phyloP scores from a whole-genome alignment of 2,329 filamentous ascomycete genomes.

The Penicillium sp. region DNA sequence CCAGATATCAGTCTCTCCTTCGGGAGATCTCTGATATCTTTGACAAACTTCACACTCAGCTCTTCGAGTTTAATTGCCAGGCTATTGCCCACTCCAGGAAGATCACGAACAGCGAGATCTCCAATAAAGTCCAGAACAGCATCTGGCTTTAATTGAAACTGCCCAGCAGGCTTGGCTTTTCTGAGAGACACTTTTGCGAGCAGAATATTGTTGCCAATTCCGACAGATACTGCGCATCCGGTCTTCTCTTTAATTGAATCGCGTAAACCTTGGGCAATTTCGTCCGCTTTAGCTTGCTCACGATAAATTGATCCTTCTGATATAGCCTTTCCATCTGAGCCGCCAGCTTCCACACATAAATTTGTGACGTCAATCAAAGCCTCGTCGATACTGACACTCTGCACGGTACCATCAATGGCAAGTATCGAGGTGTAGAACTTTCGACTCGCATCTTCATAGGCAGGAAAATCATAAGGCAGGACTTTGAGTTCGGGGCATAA shows the following conservation, averaged over 20 bases:
- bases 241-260: slow-evolving; percentile 71
- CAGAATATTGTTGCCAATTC: slow-evolving; percentile 86
- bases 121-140: slow-evolving; percentile 75
- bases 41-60: slow-evolving; percentile 76
- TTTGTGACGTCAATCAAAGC: slow-evolving; percentile 81
- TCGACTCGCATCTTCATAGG: slow-evolving; percentile 86
- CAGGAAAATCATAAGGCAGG: slow-evolving; percentile 92
- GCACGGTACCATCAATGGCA: slow-evolving; percentile 75
- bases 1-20: slow-evolving; percentile 72
- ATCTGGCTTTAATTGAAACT: slow-evolving; percentile 82
- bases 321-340: slow-evolving; percentile 64
- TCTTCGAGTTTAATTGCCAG: slow-evolving; percentile 86
- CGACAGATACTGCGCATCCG: slow-evolving; percentile 84
- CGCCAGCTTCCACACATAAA: slow-evolving; percentile 64
- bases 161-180: slow-evolving; percentile 91
- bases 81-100: slow-evolving; percentile 91
- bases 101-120: slow-evolving; percentile 71
- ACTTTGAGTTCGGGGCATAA: slow-evolving; percentile 84
- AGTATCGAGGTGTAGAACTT: slow-evolving; percentile 85
- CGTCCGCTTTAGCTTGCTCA: slow-evolving; percentile 76
- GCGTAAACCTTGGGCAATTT: slow-evolving; percentile 67
- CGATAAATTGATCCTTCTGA: slow-evolving; percentile 69
- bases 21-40: slow-evolving; percentile 74
- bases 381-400: slow-evolving; percentile 97
- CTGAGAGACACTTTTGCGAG: slow-evolving; percentile 87